Percentiles rank a stretch among this genome's conserved stretches.
Evolutionary conservation across 2,329 filamentous ascomycete species (phyloP).

Genomic region (Talaromyces sp.): DNA sequence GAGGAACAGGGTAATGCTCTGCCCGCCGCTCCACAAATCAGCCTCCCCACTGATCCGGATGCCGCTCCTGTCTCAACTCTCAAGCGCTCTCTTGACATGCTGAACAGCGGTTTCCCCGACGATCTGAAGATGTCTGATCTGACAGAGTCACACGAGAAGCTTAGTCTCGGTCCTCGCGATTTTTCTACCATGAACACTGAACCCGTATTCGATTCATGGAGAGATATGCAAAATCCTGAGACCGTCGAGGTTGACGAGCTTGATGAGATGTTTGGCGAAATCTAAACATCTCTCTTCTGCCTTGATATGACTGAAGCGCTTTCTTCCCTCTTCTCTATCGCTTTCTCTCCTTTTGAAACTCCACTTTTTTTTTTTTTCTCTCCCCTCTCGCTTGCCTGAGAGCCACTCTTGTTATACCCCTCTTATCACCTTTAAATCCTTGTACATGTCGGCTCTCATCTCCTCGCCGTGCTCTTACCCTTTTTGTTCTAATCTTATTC

Average conservation of each 20-base stretch:
- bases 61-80: conserved; percentile 35
- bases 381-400: conserved; percentile 22
- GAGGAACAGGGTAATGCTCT: conserved; percentile 26
- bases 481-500: conserved; percentile 16
- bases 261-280: conserved; percentile 79
- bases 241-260: conserved; percentile 91
- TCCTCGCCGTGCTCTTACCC: conserved; percentile 12
- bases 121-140: conserved; percentile 41
- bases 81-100: conserved; percentile 45
- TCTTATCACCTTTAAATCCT: conserved; percentile 10
- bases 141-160: conserved; percentile 47
- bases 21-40: conserved; percentile 32
- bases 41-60: conserved; percentile 33
- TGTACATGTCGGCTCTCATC: conserved; percentile 12
- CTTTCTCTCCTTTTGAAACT: conserved; percentile 2
- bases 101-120: conserved; percentile 40
- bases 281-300: conserved; percentile 48
- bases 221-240: conserved; percentile 73
- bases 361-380: conserved; percentile 13
- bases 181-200: conserved; percentile 39
- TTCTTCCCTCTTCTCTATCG: conserved; percentile 3
- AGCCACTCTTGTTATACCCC: conserved; percentile 19
- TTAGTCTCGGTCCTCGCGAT: conserved; percentile 37
- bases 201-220: conserved; percentile 56
- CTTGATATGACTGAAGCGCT: neutral